phyloP scores from a whole-genome alignment of 768 basidiomycete genomes.

The Pisolithus tinctorius region DNA sequence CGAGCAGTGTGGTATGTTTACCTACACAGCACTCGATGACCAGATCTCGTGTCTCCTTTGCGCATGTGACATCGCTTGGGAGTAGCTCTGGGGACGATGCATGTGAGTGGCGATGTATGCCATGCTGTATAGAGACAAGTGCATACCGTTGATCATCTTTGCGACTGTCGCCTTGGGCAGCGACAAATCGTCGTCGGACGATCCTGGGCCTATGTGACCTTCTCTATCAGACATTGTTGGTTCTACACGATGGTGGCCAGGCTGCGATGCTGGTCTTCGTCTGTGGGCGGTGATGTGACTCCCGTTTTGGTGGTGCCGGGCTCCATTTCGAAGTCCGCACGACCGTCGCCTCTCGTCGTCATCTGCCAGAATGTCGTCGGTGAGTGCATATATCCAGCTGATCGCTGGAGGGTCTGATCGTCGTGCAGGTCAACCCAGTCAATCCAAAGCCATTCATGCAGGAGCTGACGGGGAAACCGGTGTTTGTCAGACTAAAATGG shows the following conservation, averaged over 20 bases:
- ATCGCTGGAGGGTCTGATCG: conserved; percentile 3
- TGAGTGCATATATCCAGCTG: conserved; percentile 28
- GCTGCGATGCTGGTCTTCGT: neutral
- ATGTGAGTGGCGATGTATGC: conserved; percentile 6
- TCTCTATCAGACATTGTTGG: conserved; percentile 84
- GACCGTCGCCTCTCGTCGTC: conserved; percentile 17
- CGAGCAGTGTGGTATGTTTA: conserved; percentile 41
- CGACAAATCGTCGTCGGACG: conserved; percentile 87
- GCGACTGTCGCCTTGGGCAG: conserved; percentile 96
- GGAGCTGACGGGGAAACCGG: conserved; percentile 95
- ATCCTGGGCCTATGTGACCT: conserved; percentile 57
- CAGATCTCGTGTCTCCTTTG: conserved; percentile 95
- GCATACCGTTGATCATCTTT: conserved; percentile 88
- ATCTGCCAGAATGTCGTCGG: conserved; percentile 59
- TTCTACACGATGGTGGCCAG: conserved; percentile 1
- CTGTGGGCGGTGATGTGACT: conserved; percentile 4
- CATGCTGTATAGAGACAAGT: conserved; percentile 1
- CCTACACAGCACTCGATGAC: conserved; percentile 99
- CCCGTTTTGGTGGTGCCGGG: conserved; percentile 7
- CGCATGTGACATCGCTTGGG: conserved; percentile 78
- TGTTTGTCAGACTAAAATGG: conserved; percentile 96
- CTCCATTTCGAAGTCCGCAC: conserved; percentile 36
- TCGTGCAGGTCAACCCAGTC: conserved; percentile 72
- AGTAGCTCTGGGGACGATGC: conserved; percentile 63
- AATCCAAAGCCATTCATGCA: conserved; percentile 99